Evolutionary conservation across 2,329 filamentous ascomycete genomes (phyloP).

Genomic region (Colletotrichum abscissum): DNA sequence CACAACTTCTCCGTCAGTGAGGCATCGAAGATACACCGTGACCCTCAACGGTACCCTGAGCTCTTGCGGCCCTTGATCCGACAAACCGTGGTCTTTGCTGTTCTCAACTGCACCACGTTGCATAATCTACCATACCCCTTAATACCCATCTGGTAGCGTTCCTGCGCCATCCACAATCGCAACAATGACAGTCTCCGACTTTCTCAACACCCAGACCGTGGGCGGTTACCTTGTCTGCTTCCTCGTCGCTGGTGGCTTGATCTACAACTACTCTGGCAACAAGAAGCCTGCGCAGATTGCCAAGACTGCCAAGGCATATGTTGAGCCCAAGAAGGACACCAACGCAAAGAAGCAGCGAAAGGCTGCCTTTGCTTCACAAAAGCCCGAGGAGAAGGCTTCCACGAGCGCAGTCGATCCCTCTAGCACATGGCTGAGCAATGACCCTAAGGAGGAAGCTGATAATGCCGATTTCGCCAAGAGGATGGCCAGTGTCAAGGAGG

Average conservation of each 20-base stretch:
- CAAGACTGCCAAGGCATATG: conserved; percentile 43
- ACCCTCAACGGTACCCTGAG: conserved; percentile 6
- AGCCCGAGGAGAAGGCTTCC: conserved; percentile 48
- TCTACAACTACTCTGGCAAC: conserved; percentile 39
- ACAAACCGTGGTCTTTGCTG: conserved; percentile 14
- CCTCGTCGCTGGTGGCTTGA: conserved; percentile 32
- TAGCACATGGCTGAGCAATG: conserved; percentile 42
- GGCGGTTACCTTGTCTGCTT: conserved; percentile 35
- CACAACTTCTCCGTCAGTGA: conserved; percentile 2
- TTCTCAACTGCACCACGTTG: background rate
- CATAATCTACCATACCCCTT: conserved; percentile 16
- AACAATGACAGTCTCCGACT: conserved; percentile 38
- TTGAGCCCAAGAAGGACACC: conserved; percentile 52
- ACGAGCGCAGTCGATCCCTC: conserved; percentile 41
- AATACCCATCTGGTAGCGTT: conserved; percentile 10
- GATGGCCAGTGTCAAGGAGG: conserved; percentile 77
- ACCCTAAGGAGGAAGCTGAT: conserved; percentile 69
- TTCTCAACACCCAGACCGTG: conserved; percentile 32
- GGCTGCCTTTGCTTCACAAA: conserved; percentile 53
- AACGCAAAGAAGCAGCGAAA: conserved; percentile 59
- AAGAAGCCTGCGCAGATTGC: conserved; percentile 43
- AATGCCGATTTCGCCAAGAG: conserved; percentile 83
- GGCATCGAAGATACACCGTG: background rate
- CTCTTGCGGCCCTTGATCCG: conserved; percentile 17
- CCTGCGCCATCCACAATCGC: conserved; percentile 17